A percentile compares a stretch with the other conserved stretches of the same genome.
phyloP scores from a whole-genome alignment of 1,139 yeast species.

The Martiniozyma asiatica region DNA sequence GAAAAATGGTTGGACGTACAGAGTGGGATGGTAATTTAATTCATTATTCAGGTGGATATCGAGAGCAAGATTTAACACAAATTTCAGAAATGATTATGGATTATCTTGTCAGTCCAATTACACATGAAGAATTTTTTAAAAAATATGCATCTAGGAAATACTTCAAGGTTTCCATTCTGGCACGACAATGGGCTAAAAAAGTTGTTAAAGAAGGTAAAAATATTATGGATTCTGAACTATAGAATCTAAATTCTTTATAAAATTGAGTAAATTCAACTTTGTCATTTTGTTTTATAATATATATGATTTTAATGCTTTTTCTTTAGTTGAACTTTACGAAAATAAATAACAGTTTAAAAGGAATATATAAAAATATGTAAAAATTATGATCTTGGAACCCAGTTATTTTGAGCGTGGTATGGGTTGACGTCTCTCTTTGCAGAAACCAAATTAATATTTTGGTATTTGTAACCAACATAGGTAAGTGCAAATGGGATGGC shows the following conservation, averaged over 20 bases:
- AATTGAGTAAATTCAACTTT: too few species aligned
- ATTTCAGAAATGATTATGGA: slow-evolving; percentile 66
- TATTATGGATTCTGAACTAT: slow-evolving; percentile 23
- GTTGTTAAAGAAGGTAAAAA: slow-evolving; percentile 29
- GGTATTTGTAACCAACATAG: slow-evolving; percentile 23
- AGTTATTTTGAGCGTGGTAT: slow-evolving; percentile 18
- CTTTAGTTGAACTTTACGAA: too few species aligned
- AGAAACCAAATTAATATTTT: slow-evolving; percentile 16
- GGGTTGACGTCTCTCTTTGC: slow-evolving; percentile 20
- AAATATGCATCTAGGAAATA: slow-evolving; percentile 86
- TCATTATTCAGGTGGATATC: slow-evolving; percentile 89
- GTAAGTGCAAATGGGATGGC: slow-evolving; percentile 23
- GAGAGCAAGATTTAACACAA: slow-evolving; percentile 56
- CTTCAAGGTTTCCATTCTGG: slow-evolving; percentile 80
- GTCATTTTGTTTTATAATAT: too few species aligned
- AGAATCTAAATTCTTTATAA: too few species aligned
- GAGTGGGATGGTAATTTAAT: slow-evolving; percentile 78
- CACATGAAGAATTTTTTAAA: slow-evolving; percentile 86
- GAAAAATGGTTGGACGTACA: slow-evolving; percentile 61
- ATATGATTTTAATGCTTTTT: too few species aligned
- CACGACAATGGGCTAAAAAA: slow-evolving; percentile 85
- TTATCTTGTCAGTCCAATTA: slow-evolving; percentile 72
- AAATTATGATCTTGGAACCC: slow-evolving; percentile 22
- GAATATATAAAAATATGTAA: slow-evolving; percentile 5
- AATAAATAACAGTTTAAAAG: not conserved